These are phyloP conservation scores for Xylariaceae sp. DNA, from an alignment of 2,329 filamentous ascomycete species.

Conservation along the genomic window DNA sequence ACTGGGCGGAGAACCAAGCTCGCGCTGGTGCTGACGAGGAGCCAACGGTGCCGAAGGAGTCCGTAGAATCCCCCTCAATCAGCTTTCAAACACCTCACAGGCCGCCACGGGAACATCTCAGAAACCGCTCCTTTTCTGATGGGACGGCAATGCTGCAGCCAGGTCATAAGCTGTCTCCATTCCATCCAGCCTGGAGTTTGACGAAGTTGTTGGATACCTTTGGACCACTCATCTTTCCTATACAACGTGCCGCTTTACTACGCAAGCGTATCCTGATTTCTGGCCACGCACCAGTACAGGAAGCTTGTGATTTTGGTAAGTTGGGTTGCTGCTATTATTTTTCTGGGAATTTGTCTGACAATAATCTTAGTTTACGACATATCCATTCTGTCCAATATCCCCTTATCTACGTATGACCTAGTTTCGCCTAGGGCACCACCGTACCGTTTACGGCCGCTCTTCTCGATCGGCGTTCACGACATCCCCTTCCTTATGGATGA, in stretches of 20 bases:
- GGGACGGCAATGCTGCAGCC: constrained; percentile 59
- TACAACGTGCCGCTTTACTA: constrained; percentile 83
- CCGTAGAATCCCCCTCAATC: constrained; percentile 54
- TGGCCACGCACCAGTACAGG: constrained; percentile 81
- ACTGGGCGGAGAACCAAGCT: constrained; percentile 70
- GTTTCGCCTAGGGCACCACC: constrained; percentile 65
- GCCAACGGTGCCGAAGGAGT: constrained; percentile 43
- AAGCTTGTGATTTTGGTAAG: constrained; percentile 86
- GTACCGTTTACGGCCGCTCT: constrained; percentile 77
- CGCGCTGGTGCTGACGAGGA: constrained; percentile 43
- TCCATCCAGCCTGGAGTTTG: constrained; percentile 86
- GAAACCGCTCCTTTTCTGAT: constrained; percentile 65
- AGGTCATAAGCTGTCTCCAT: constrained; percentile 70
- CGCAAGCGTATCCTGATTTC: constrained; percentile 88
- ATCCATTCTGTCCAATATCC: constrained; percentile 89
- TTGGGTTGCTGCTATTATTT: not conserved
- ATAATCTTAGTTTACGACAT: constrained; percentile 78
- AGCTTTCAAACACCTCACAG: constrained; percentile 44
- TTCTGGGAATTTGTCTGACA: constrained; percentile 21
- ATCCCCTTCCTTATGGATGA: constrained; percentile 76
- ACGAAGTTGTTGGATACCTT: constrained; percentile 77
- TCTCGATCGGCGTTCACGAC: constrained; percentile 90
- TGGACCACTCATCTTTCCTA: constrained; percentile 87
- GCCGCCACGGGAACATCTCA: constrained; percentile 47
- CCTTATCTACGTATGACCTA: constrained; percentile 69